A percentile compares a stretch with the other conserved stretches of the same genome.
Conservation (phyloP, 2,329 filamentous ascomycete species). For the Aurifilum marmelostoma region DNA sequence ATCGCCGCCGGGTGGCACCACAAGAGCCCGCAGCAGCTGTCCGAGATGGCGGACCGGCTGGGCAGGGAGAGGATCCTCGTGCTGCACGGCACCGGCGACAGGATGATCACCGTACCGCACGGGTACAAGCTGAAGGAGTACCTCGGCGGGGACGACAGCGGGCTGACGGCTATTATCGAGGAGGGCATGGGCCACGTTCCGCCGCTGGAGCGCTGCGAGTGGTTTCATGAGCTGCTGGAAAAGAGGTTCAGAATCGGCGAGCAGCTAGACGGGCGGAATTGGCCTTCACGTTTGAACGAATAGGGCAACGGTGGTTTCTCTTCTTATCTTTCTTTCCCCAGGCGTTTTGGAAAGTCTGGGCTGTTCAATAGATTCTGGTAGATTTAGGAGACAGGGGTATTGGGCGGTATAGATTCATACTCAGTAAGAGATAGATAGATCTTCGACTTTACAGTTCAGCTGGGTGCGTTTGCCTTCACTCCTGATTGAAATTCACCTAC, state of each 20-base stretch:
- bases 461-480: background rate
- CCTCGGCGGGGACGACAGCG: constrained; percentile 47
- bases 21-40: constrained; percentile 70
- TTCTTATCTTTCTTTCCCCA: too few species aligned
- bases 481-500: background rate
- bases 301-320: background rate
- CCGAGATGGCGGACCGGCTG: constrained; percentile 66
- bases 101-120: constrained; percentile 77
- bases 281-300: background rate
- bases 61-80: constrained; percentile 76
- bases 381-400: background rate
- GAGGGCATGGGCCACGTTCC: constrained; percentile 77
- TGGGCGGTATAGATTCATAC: background rate
- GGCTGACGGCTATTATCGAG: constrained; percentile 57
- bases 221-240: constrained; percentile 69
- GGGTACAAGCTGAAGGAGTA: constrained; percentile 68
- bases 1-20: constrained; percentile 79
- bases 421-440: background rate
- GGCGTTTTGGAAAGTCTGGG: background rate
- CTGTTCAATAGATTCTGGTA: background rate
- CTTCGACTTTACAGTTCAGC: background rate
- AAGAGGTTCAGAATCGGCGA: constrained; percentile 58
- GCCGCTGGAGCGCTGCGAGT: constrained; percentile 69
- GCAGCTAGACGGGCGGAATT: constrained; percentile 41
- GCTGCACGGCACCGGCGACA: constrained; percentile 74